Conservation (phyloP, 164 flowering plant species). For the Protea cynaroides region DNA sequence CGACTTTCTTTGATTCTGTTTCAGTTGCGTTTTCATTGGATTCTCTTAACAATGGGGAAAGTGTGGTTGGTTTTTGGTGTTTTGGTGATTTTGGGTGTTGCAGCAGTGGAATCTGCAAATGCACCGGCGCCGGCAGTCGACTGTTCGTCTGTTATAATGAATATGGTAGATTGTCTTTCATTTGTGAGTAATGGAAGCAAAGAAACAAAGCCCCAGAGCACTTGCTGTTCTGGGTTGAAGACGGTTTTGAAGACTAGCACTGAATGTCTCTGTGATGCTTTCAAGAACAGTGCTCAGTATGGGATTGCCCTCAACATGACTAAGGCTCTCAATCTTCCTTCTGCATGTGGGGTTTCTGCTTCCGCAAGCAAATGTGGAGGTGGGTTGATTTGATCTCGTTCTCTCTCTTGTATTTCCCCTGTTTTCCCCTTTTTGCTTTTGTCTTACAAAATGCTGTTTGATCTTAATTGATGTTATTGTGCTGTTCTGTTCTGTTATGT, state of each 20-base stretch:
- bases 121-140: constrained; percentile 46
- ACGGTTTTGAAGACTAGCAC: constrained; percentile 43
- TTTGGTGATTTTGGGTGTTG: constrained; percentile 13
- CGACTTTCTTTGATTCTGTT: background rate
- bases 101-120: constrained; percentile 11
- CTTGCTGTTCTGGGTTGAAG: constrained; percentile 68
- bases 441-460: too few relatives aligned
- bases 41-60: constrained; percentile 10
- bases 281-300: constrained; percentile 42
- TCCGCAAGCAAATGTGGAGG: constrained; percentile 41
- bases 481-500: background rate
- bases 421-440: background rate
- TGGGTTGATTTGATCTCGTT: constrained; percentile 24
- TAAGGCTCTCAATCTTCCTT: constrained; percentile 50
- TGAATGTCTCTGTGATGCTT: constrained; percentile 56
- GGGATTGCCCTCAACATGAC: constrained; percentile 53
- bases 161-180: constrained; percentile 56
- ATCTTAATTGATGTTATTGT: too few relatives aligned
- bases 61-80: background rate
- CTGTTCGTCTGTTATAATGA: constrained; percentile 44
- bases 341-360: constrained; percentile 59
- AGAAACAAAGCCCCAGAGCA: constrained; percentile 40
- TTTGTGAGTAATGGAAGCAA: constrained; percentile 51
- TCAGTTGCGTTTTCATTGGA: background rate
- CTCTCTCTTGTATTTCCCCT: background rate